These are phyloP conservation scores for Poa annua DNA, from an alignment of 176 grass and related monocot genomes.

Conservation along the genomic window DNA sequence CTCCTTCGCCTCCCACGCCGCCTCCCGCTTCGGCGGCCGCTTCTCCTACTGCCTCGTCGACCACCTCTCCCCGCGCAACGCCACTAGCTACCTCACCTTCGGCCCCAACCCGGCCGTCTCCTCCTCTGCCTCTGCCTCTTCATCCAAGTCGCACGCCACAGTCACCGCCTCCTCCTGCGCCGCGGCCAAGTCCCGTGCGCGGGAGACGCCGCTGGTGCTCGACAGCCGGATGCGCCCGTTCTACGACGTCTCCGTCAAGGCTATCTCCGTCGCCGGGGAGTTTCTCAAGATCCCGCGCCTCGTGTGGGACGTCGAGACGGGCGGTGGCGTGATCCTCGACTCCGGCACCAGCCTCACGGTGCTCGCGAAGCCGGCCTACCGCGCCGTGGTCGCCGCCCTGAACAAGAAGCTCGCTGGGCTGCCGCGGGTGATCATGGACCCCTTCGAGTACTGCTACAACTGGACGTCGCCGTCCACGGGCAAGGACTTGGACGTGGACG, in stretches of 20 bases:
- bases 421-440: slow-evolving; percentile 63
- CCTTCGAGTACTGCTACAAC: slow-evolving; percentile 98
- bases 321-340: slow-evolving; percentile 86
- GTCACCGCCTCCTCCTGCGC: neutral
- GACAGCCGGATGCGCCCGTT: slow-evolving; percentile 64
- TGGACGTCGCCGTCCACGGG: slow-evolving; percentile 60
- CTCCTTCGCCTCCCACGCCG: slow-evolving; percentile 79
- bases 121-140: neutral
- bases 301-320: slow-evolving; percentile 76
- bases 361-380: slow-evolving; percentile 68
- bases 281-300: slow-evolving; percentile 61
- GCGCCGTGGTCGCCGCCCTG: slow-evolving; percentile 59
- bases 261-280: slow-evolving; percentile 66
- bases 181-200: neutral
- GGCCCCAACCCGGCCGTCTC: slow-evolving; percentile 58
- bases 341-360: slow-evolving; percentile 86
- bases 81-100: slow-evolving; percentile 82
- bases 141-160: neutral
- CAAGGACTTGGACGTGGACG: neutral
- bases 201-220: slow-evolving; percentile 70
- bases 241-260: slow-evolving; percentile 66
- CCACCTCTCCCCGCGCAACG: slow-evolving; percentile 88
- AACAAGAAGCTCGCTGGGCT: slow-evolving; percentile 50
- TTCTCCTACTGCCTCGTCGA: slow-evolving; percentile 99
- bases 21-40: slow-evolving; percentile 70